Evolutionary conservation across 1,284 basidiomycete genomes (phyloP), one percentile per base, ranked within the genome.

Genomic region (Malassezia pachydermatis): DNA sequence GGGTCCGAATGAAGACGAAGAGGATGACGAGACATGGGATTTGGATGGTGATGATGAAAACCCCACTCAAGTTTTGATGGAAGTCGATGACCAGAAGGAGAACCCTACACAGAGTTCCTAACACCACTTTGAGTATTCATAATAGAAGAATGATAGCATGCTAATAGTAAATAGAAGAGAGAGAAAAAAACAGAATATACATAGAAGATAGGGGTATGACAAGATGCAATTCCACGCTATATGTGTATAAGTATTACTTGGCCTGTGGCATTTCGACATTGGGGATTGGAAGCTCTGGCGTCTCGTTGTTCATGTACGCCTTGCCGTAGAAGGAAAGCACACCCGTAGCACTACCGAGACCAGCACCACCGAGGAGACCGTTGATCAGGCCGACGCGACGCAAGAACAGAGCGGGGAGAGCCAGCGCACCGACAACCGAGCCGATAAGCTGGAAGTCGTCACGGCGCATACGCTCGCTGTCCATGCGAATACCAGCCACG

Each of bases 401-500:
- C 25, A 69, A 34, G 27, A 70, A 62, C 19, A 70, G 29, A 11
- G 67, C 67, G 1, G 67, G 67, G 1, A 65, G 44, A 3, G 64
- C 33, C 13, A 70, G 48, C 0, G 63, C 55, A 16, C 67, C 67
- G 1, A 70, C 36, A 3, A 67, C 63, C 10, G 45, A 35, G 3
- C 67, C 67, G 24, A 70, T 67, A 4, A 70, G 49, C 33, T 67
- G 65, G 25, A 63, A 35, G 39, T 70, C 67, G 40, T 70, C 67
- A 24, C 57, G 57, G 30, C 62, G 45, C 2, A 59, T 44, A 1
- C 62, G 41, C 16, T 46, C 32, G 2, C 51, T 58, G 37, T 62
- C 56, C 2, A 55, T 29, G 2, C 62, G 33, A 3, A 59, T 10
- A 2, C 22, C 33, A 9, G 22, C 20, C 2, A 57, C 50, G 5